These are phyloP conservation scores for Epicoccum sorghinum DNA, from an alignment of 2,329 filamentous ascomycete genomes.

Conservation along the genomic window DNA sequence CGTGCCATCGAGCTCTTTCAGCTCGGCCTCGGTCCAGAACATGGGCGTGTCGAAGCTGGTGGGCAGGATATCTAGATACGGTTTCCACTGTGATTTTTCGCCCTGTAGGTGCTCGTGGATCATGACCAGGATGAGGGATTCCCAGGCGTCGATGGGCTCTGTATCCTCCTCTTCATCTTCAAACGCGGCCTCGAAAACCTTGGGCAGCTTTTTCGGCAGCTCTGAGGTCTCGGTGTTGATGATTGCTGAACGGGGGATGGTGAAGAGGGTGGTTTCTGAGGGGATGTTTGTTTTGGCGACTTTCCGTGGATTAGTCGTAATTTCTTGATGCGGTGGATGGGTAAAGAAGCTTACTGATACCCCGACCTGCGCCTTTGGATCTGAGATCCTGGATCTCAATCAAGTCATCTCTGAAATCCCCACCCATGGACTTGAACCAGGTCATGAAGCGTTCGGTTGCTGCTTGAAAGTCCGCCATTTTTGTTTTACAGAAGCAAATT, in stretches of 20 bases:
- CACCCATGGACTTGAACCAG: slow-evolving; percentile 30
- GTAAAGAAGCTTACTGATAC: slow-evolving; percentile 22
- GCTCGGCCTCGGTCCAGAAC: slow-evolving; percentile 27
- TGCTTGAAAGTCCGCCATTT: slow-evolving; percentile 26
- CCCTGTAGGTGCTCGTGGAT: slow-evolving; percentile 30
- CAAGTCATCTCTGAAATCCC: slow-evolving; percentile 29
- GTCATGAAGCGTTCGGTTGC: slow-evolving; percentile 23
- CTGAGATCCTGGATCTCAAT: slow-evolving; percentile 29
- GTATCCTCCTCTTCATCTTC: slow-evolving; percentile 23
- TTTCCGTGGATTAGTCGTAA: neutral
- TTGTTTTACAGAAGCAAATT: neutral
- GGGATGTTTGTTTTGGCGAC: slow-evolving; percentile 25
- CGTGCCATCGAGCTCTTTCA: slow-evolving; percentile 29
- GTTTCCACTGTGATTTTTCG: slow-evolving; percentile 29
- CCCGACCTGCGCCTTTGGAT: slow-evolving; percentile 27
- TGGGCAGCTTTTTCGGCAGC: slow-evolving; percentile 21
- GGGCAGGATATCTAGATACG: slow-evolving; percentile 29
- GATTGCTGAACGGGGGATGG: slow-evolving; percentile 28
- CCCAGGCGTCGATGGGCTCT: slow-evolving; percentile 28
- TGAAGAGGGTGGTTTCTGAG: slow-evolving; percentile 26
- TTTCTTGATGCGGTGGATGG: neutral
- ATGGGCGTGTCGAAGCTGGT: slow-evolving; percentile 30
- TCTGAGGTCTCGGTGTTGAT: slow-evolving; percentile 30
- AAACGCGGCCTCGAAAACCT: slow-evolving; percentile 19
- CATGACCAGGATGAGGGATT: slow-evolving; percentile 28